Conservation (phyloP, 495 filamentous ascomycete species). For the Aspergillus avenaceus region DNA sequence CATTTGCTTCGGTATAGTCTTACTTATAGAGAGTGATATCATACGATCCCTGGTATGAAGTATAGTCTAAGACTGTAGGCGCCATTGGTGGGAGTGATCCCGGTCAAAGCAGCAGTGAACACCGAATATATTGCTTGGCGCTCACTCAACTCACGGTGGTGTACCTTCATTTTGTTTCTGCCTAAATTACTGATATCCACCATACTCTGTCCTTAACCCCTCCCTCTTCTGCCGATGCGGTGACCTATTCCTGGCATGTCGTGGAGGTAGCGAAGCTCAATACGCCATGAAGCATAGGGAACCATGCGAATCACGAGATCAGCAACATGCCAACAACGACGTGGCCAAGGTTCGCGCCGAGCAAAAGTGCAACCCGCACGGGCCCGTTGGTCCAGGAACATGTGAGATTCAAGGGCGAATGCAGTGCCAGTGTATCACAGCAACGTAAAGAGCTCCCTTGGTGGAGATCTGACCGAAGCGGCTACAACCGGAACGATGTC, state of each 20-base stretch:
- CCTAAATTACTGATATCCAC: too few relatives aligned
- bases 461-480: too few relatives aligned
- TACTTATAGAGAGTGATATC: too few relatives aligned
- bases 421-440: conserved; percentile 12
- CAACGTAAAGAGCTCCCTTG: too few relatives aligned
- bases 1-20: too few relatives aligned
- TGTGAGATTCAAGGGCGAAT: conserved; percentile 9
- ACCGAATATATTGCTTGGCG: too few relatives aligned
- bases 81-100: too few relatives aligned
- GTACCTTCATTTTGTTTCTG: too few relatives aligned
- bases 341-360: conserved; percentile 5
- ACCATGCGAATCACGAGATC: conserved; percentile 25
- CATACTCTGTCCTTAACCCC: conserved; percentile 26
- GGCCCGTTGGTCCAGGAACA: conserved; percentile 1
- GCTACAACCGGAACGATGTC: background rate
- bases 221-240: conserved; percentile 19
- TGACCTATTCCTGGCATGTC: conserved; percentile 31
- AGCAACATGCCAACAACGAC: conserved; percentile 9
- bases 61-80: too few relatives aligned
- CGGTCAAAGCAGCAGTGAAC: too few relatives aligned
- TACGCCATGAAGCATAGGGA: conserved; percentile 25
- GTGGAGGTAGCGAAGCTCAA: conserved; percentile 22
- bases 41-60: too few relatives aligned
- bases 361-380: conserved; percentile 4
- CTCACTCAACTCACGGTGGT: too few relatives aligned